Conservation (phyloP, 164 flowering plant species). For the Amborella trichopoda region DNA sequence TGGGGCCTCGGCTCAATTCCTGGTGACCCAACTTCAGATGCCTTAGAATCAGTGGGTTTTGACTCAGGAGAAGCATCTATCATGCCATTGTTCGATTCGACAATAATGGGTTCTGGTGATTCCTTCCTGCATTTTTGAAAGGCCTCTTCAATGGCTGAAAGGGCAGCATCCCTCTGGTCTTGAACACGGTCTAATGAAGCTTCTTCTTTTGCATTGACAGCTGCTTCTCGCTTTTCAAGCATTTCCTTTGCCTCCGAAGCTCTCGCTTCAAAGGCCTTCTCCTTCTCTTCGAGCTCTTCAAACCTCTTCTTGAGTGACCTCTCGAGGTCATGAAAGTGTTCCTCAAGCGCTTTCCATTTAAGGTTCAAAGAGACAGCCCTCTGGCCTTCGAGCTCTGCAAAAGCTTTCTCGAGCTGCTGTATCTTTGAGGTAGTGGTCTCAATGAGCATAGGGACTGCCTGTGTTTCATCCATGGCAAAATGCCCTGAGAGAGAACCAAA, state of each 20-base stretch:
- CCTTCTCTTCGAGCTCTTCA: conserved; percentile 77
- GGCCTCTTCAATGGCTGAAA: conserved; percentile 47
- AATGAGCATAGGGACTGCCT: conserved; percentile 59
- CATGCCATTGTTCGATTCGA: conserved; percentile 13
- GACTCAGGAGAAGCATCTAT: conserved; percentile 24
- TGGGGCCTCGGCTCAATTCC: conserved; percentile 46
- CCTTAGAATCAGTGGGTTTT: conserved; percentile 29
- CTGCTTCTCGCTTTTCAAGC: conserved; percentile 67
- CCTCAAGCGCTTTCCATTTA: conserved; percentile 97
- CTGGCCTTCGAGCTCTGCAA: conserved; percentile 89
- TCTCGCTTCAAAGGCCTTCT: conserved; percentile 59
- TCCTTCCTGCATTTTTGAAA: conserved; percentile 37
- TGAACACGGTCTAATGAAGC: conserved; percentile 66
- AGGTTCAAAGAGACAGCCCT: conserved; percentile 75
- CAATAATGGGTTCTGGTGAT: conserved; percentile 18
- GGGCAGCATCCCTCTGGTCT: conserved; percentile 78
- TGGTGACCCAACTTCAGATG: conserved; percentile 20
- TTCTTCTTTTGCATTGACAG: conserved; percentile 70
- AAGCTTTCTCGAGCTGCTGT: conserved; percentile 93
- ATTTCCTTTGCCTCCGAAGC: conserved; percentile 41
- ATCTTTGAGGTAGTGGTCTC: conserved; percentile 78
- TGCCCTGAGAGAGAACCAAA: conserved; percentile 7
- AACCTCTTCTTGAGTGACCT: conserved; percentile 84
- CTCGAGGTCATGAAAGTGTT: conserved; percentile 88
- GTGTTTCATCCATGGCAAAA: conserved; percentile 53